Evolutionary conservation across 768 basidiomycete genomes (phyloP).

Genomic region (Psilocybe cubensis): DNA sequence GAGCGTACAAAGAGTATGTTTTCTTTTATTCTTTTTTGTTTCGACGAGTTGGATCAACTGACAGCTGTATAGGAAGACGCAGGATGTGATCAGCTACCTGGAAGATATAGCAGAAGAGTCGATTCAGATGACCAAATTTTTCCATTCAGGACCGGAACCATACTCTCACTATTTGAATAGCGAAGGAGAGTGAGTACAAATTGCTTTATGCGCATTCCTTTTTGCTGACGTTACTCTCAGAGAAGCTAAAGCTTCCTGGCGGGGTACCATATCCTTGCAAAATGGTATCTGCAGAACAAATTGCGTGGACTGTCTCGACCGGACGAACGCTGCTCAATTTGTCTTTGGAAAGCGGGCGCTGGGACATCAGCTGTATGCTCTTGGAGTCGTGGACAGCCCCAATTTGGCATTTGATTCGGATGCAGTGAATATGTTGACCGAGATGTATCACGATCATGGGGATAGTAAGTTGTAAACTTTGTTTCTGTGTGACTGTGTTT

Average conservation of each 20-base stretch:
- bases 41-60: background rate
- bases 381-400: constrained; percentile 86
- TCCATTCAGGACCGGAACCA: constrained; percentile 91
- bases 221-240: constrained; percentile 5
- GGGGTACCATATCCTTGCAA: constrained; percentile 77
- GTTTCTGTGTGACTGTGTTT: no score
- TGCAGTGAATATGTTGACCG: constrained; percentile 94
- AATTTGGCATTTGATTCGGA: constrained; percentile 91
- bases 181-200: constrained; percentile 40
- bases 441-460: constrained; percentile 98
- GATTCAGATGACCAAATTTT: constrained; percentile 90
- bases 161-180: constrained; percentile 68
- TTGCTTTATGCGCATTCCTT: constrained; percentile 8
- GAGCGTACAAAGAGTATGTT: constrained; percentile 89
- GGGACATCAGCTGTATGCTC: constrained; percentile 93
- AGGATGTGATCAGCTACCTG: constrained; percentile 93
- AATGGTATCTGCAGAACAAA: constrained; percentile 93
- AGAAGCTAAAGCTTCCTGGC: constrained; percentile 49
- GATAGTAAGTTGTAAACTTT: constrained; percentile 68
- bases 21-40: background rate
- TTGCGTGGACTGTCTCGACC: constrained; percentile 96
- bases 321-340: constrained; percentile 96
- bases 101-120: constrained; percentile 96
- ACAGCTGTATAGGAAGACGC: constrained; percentile 68
- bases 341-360: constrained; percentile 94